A percentile compares a stretch with the other conserved stretches of the same genome.
These are phyloP conservation scores for Begonia loranthoides DNA, from an alignment of 306 rosid genomes.

Conservation along the genomic window DNA sequence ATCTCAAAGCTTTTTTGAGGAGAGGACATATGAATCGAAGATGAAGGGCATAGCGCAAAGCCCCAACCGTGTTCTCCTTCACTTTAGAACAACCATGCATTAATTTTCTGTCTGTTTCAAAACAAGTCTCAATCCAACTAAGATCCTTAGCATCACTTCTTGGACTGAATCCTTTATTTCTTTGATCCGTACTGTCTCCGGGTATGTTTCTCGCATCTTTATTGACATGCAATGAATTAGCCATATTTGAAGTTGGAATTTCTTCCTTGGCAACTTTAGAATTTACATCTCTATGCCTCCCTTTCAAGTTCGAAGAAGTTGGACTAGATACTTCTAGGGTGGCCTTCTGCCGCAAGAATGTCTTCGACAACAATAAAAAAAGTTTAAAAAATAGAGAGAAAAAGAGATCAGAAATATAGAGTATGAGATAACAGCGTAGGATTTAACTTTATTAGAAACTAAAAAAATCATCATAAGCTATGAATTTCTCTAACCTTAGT, in stretches of 20 bases:
- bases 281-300: slow-evolving; percentile 19
- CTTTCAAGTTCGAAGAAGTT: slow-evolving; percentile 26
- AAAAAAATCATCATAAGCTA: too few species aligned
- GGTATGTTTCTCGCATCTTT: slow-evolving; percentile 23
- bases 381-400: slow-evolving; percentile 3
- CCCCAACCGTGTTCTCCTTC: slow-evolving; percentile 48
- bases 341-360: slow-evolving; percentile 90
- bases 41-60: slow-evolving; percentile 90
- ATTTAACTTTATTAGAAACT: too few species aligned
- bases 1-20: slow-evolving; percentile 36
- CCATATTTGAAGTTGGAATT: slow-evolving; percentile 14
- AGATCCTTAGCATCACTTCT: slow-evolving; percentile 31
- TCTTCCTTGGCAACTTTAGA: slow-evolving; percentile 15
- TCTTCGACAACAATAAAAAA: slow-evolving; percentile 25
- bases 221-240: slow-evolving; percentile 5
- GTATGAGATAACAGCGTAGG: too few species aligned
- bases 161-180: slow-evolving; percentile 8
- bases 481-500: slow-evolving; percentile 56
- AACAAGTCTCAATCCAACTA: slow-evolving; percentile 32
- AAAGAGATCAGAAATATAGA: neutral
- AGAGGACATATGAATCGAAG: slow-evolving; percentile 80
- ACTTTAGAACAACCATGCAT: slow-evolving; percentile 32
- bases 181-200: slow-evolving; percentile 19
- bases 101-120: slow-evolving; percentile 33
- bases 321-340: slow-evolving; percentile 48